Evolutionary conservation across 805 yeast species (phyloP).

Genomic region (Priceomyces medius): DNA sequence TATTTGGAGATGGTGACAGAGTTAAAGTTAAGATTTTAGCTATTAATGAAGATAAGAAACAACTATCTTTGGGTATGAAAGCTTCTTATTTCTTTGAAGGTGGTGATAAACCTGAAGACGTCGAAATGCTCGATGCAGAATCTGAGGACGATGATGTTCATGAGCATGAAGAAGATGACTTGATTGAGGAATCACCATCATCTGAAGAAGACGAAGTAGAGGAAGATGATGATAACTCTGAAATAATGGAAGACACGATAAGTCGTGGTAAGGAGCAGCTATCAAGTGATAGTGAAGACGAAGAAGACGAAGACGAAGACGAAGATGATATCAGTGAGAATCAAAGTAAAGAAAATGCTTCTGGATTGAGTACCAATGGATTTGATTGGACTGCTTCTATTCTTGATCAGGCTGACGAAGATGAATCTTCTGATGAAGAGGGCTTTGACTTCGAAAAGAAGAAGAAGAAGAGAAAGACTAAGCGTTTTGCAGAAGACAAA

Average conservation of each 20-base stretch:
- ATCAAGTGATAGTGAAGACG: constrained; percentile 24
- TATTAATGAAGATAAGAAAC: constrained; percentile 63
- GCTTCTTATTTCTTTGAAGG: constrained; percentile 73
- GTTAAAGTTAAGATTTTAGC: constrained; percentile 81
- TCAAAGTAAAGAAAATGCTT: constrained; percentile 15
- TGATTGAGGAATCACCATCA: constrained; percentile 20
- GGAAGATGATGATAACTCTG: constrained; percentile 37
- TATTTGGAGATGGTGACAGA: constrained; percentile 86
- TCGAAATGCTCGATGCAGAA: constrained; percentile 15
- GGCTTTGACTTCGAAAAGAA: constrained; percentile 56
- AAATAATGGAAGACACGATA: constrained; percentile 26
- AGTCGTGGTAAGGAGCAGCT: constrained; percentile 24
- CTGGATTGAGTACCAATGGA: constrained; percentile 78
- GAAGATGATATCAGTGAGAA: constrained; percentile 22
- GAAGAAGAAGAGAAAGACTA: constrained; percentile 47
- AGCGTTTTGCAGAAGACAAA: constrained; percentile 63
- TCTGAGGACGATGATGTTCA: constrained; percentile 21
- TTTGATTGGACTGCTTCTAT: constrained; percentile 96
- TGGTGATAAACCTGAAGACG: constrained; percentile 24
- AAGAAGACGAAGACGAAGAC: constrained; percentile 26
- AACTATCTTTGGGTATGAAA: constrained; percentile 87
- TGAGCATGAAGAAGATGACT: constrained; percentile 9
- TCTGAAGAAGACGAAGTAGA: constrained; percentile 26
- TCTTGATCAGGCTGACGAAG: constrained; percentile 72
- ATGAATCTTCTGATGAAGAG: constrained; percentile 53